Percentiles rank a stretch among this genome's conserved stretches.
phyloP scores from a whole-genome alignment of 73 alveolate species.

The Stentor coeruleus region DNA sequence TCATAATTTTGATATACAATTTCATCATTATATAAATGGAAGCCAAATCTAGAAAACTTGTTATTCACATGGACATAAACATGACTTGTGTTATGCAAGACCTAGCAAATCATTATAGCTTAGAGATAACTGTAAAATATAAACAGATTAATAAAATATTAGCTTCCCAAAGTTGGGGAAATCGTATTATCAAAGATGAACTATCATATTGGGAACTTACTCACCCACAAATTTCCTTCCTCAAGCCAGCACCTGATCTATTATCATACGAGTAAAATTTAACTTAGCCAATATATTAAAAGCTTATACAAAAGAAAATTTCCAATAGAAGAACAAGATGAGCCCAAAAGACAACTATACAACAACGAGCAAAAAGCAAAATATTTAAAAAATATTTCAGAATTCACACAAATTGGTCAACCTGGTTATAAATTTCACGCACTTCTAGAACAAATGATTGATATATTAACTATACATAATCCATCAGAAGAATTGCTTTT shows the following conservation, averaged over 20 bases:
- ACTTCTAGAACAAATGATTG: conserved; percentile 43
- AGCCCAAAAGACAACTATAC: neutral
- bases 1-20: too few species aligned
- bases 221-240: neutral
- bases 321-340: neutral
- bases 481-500: conserved; percentile 39
- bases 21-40: too few species aligned
- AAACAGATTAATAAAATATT: conserved; percentile 29
- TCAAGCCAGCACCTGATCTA: neutral
- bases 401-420: conserved; percentile 52
- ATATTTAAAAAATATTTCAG: neutral
- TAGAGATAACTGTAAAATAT: conserved; percentile 44
- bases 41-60: too few species aligned
- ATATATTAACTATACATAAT: conserved; percentile 44
- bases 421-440: conserved; percentile 63
- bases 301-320: neutral
- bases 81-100: conserved; percentile 79
- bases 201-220: neutral
- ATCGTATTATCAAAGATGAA: too few species aligned
- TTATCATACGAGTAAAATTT: neutral
- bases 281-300: neutral
- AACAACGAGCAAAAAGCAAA: neutral
- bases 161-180: conserved; percentile 71
- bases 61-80: conserved; percentile 80
- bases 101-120: conserved; percentile 35